Evolutionary conservation across 495 filamentous ascomycete species (phyloP).

Genomic region (Xylaria acuta): DNA sequence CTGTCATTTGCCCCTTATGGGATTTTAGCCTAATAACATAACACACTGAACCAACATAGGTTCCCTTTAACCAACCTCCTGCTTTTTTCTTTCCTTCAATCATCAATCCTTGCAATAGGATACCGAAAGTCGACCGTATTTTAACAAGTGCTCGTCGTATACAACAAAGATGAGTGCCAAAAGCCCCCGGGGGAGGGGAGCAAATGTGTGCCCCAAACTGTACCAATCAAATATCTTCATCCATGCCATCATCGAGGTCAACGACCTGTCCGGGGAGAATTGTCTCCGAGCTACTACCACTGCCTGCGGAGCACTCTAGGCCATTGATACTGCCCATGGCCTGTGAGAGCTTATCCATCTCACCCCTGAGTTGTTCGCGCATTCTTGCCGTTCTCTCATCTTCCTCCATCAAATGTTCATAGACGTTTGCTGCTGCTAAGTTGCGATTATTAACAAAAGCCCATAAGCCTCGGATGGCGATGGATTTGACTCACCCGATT

Average conservation of each 20-base stretch:
- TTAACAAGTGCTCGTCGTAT: background rate
- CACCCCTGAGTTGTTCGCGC: slow-evolving; percentile 43
- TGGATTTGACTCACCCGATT: slow-evolving; percentile 24
- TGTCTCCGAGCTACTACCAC: background rate
- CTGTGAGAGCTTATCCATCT: slow-evolving; percentile 47
- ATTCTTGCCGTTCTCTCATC: slow-evolving; percentile 45
- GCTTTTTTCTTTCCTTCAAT: background rate
- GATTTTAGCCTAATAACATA: slow-evolving; percentile 14
- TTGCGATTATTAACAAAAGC: background rate
- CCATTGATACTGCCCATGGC: slow-evolving; percentile 51
- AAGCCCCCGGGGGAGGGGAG: background rate
- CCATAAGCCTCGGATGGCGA: background rate
- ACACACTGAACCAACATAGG: background rate
- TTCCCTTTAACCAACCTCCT: background rate
- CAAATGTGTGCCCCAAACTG: background rate
- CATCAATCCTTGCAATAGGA: background rate
- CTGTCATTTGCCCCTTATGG: slow-evolving; percentile 8
- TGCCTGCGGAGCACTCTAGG: slow-evolving; percentile 29
- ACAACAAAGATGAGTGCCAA: background rate
- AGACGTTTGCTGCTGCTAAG: slow-evolving; percentile 29
- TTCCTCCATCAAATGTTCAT: slow-evolving; percentile 53
- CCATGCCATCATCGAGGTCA: slow-evolving; percentile 32
- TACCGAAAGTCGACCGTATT: background rate
- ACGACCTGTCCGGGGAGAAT: slow-evolving; percentile 1
- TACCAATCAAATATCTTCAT: slow-evolving; percentile 25